A percentile compares a stretch with the other conserved stretches of the same genome.
These are phyloP conservation scores for Emmonsia crescens DNA, from an alignment of 2,329 filamentous ascomycete species.

Conservation along the genomic window DNA sequence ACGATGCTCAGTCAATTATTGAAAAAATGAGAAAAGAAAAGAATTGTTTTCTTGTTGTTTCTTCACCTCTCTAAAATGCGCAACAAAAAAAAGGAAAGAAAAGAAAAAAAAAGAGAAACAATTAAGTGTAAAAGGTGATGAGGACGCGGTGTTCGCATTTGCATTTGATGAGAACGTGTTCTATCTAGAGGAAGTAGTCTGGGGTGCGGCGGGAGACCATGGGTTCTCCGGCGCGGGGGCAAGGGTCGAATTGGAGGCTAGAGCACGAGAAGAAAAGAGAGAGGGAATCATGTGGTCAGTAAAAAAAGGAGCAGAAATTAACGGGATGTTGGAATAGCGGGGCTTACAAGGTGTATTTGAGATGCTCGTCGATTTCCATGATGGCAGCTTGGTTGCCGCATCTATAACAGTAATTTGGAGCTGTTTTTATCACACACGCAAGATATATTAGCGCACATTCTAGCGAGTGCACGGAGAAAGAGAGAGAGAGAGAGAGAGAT, in stretches of 20 bases:
- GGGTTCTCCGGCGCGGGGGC: slow-evolving; percentile 90
- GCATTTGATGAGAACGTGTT: not conserved
- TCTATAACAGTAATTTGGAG: slow-evolving; percentile 93
- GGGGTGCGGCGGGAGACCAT: slow-evolving; percentile 97
- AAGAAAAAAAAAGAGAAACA: not conserved
- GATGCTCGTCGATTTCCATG: slow-evolving; percentile 98
- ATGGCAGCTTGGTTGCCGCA: slow-evolving; percentile 99
- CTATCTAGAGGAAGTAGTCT: slow-evolving; percentile 87
- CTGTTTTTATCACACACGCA: slow-evolving; percentile 33
- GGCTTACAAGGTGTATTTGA: slow-evolving; percentile 98
- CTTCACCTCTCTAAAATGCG: not conserved
- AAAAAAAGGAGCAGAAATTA: not conserved
- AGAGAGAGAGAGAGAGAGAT: no score
- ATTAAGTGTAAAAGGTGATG: not conserved
- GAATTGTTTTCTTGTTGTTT: not conserved
- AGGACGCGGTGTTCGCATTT: not conserved
- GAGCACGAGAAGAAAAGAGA: slow-evolving; percentile 3
- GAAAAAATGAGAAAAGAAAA: no score
- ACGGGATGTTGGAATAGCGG: not conserved
- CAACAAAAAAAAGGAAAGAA: not conserved
- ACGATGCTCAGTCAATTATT: no score
- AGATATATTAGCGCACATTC: not conserved
- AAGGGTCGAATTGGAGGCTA: slow-evolving; percentile 98
- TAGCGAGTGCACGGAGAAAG: not conserved
- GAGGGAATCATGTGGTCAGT: not conserved